Conservation (phyloP, 352 stramenopile species). For the Globisporangium cystogenes region DNA sequence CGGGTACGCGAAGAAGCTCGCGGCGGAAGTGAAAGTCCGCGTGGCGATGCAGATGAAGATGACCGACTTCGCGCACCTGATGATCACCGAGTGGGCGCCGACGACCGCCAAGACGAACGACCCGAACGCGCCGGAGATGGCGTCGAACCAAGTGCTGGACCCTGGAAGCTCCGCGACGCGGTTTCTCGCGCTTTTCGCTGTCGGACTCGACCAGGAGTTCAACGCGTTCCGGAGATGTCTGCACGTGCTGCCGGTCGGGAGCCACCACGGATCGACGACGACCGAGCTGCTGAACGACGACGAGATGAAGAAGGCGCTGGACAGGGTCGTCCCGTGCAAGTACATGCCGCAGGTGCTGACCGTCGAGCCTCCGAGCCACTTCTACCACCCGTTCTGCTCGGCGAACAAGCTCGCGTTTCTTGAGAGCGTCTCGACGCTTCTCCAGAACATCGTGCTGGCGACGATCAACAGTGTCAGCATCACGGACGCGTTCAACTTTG, state of each 20-base stretch:
- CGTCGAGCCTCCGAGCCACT: slow-evolving; percentile 32
- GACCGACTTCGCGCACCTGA: slow-evolving; percentile 51
- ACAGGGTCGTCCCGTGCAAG: slow-evolving; percentile 28
- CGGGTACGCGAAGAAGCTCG: slow-evolving; percentile 46
- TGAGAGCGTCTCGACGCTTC: slow-evolving; percentile 50
- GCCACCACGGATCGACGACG: slow-evolving; percentile 12
- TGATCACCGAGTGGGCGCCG: slow-evolving; percentile 45
- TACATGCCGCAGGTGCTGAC: slow-evolving; percentile 45
- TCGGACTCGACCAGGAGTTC: slow-evolving; percentile 65
- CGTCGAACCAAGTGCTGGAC: background rate
- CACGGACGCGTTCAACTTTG: slow-evolving; percentile 24
- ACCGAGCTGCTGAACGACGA: slow-evolving; percentile 22
- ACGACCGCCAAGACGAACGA: slow-evolving; percentile 2
- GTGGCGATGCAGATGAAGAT: slow-evolving; percentile 50
- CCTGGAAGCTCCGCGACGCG: background rate
- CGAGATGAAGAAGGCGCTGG: slow-evolving; percentile 32
- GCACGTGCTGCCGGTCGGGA: slow-evolving; percentile 30
- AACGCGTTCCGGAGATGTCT: slow-evolving; percentile 56
- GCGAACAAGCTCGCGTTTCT: slow-evolving; percentile 44
- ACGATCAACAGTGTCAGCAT: slow-evolving; percentile 45
- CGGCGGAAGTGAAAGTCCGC: slow-evolving; percentile 38
- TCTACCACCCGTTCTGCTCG: slow-evolving; percentile 30
- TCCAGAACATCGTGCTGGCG: slow-evolving; percentile 61
- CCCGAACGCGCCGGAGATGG: background rate
- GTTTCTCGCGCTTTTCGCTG: slow-evolving; percentile 49